Percentiles rank a stretch among this genome's conserved stretches.
Evolutionary conservation across 768 basidiomycete genomes (phyloP).

Genomic region (Mycena chlorophos): DNA sequence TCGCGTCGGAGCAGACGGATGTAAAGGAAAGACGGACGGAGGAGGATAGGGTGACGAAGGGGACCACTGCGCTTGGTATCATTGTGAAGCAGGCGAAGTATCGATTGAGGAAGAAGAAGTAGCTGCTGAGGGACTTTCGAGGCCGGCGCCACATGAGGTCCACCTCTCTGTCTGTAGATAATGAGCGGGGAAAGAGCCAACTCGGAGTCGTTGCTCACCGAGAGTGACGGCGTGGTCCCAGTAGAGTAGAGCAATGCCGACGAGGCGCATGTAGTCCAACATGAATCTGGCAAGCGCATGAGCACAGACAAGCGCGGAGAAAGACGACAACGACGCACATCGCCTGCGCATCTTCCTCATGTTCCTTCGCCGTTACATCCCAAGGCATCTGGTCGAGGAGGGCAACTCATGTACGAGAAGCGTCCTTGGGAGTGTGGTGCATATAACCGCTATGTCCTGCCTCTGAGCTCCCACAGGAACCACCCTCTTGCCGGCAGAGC

Average conservation of each 20-base stretch:
- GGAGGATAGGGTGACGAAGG: conserved; percentile 4
- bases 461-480: too few relatives aligned
- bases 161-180: conserved; percentile 7
- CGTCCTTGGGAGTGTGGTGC: too few relatives aligned
- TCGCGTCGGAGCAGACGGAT: neutral
- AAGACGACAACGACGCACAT: neutral
- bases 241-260: conserved; percentile 5
- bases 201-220: neutral
- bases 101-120: conserved; percentile 35
- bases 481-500: too few relatives aligned
- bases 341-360: neutral
- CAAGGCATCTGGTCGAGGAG: conserved; percentile 1
- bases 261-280: conserved; percentile 2
- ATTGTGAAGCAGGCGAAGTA: conserved; percentile 27
- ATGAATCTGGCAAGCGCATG: neutral
- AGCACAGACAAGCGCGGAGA: neutral
- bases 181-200: neutral
- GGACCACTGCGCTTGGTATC: neutral
- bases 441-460: too few relatives aligned
- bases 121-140: conserved; percentile 22
- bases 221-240: conserved; percentile 13
- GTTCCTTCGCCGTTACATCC: neutral
- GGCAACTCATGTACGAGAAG: too few relatives aligned
- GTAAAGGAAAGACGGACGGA: neutral
- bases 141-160: conserved; percentile 30